phyloP scores from a whole-genome alignment of 2,329 filamentous ascomycete species.

The Trichoderma sp. region DNA sequence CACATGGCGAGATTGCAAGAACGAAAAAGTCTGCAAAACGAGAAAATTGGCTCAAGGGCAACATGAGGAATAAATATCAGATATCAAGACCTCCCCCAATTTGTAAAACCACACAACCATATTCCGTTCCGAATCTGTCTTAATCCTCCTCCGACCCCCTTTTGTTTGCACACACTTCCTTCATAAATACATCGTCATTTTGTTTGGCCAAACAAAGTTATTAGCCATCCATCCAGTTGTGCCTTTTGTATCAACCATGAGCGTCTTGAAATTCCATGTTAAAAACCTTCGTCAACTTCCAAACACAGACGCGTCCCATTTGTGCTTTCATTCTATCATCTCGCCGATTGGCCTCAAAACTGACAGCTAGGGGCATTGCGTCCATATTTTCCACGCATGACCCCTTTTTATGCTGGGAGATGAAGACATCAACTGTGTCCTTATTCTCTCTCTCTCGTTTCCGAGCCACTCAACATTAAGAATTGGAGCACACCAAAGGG shows the following conservation, averaged over 20 bases:
- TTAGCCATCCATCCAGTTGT: not conserved
- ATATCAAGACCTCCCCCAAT: conserved; percentile 3
- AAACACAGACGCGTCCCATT: not conserved
- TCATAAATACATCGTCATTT: conserved; percentile 13
- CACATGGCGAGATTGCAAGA: not conserved
- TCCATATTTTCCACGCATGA: not conserved
- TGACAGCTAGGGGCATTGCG: not conserved
- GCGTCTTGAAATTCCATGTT: not conserved
- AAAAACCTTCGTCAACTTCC: not conserved
- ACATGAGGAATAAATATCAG: conserved; percentile 14
- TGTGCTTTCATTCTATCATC: not conserved
- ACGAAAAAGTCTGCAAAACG: not conserved
- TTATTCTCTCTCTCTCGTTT: not conserved
- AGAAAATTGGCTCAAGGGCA: not conserved
- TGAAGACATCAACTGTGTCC: conserved; percentile 8
- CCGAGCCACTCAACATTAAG: conserved; percentile 31
- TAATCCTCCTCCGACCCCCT: not conserved
- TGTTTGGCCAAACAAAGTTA: not conserved
- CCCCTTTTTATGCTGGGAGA: conserved; percentile 3
- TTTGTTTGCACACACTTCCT: not conserved
- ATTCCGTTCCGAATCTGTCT: not conserved
- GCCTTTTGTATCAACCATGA: not conserved
- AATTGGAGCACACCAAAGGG: conserved; percentile 32
- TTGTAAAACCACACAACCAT: not conserved
- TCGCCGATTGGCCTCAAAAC: not conserved